phyloP scores from a whole-genome alignment of 2,329 filamentous ascomycete species.

The Macroventuria anomochaeta region DNA sequence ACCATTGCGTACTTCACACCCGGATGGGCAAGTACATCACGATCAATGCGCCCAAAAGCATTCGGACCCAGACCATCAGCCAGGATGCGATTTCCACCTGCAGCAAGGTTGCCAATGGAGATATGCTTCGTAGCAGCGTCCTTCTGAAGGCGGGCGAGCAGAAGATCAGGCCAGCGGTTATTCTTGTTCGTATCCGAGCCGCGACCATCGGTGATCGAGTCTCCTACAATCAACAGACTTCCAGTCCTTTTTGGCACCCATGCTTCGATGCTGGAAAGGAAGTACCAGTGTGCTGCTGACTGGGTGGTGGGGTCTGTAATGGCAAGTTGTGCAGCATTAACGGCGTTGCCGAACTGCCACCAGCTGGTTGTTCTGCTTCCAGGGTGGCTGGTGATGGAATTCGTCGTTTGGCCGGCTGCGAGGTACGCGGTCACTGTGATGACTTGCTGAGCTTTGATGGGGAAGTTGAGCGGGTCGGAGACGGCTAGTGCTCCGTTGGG shows the following conservation, averaged over 20 bases:
- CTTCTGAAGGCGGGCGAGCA: constrained; percentile 56
- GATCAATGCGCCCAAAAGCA: constrained; percentile 65
- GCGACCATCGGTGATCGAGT: constrained; percentile 71
- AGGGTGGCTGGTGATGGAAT: constrained; percentile 68
- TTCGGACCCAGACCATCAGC: constrained; percentile 68
- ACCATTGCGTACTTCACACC: constrained; percentile 68
- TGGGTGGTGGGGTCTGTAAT: constrained; percentile 48
- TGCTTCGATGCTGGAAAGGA: constrained; percentile 65
- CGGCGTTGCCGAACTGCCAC: constrained; percentile 65
- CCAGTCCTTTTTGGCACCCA: constrained; percentile 54
- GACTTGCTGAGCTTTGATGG: constrained; percentile 58
- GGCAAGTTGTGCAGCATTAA: constrained; percentile 56
- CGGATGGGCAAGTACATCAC: constrained; percentile 67
- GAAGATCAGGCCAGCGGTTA: constrained; percentile 55
- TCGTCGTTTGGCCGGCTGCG: constrained; percentile 61
- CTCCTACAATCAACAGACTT: constrained; percentile 63
- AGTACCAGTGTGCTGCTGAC: constrained; percentile 60
- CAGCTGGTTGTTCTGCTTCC: constrained; percentile 69
- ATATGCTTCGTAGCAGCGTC: constrained; percentile 55
- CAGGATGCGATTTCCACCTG: constrained; percentile 71
- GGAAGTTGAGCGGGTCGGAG: constrained; percentile 66
- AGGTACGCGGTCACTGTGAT: constrained; percentile 67
- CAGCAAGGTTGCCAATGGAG: constrained; percentile 68
- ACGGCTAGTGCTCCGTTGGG: constrained; percentile 65
- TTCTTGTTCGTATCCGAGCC: constrained; percentile 66